Conservation (phyloP, 2,329 filamentous ascomycete species). For the Madurella fahalii region DNA sequence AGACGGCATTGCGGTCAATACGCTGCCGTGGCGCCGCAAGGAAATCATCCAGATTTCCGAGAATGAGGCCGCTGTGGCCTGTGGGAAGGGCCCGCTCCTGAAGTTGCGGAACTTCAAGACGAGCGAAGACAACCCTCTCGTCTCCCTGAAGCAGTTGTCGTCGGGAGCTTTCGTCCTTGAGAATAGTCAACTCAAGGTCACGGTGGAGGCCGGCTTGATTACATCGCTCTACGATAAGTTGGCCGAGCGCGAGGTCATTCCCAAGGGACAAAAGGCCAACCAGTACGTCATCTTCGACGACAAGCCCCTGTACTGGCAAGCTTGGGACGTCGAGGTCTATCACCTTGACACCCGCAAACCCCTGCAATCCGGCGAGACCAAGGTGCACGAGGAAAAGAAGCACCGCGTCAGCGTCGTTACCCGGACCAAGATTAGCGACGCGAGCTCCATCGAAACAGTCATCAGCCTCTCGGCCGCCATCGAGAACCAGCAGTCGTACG, state of each 20-base stretch:
- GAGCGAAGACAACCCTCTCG: slow-evolving; percentile 42
- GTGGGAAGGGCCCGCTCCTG: slow-evolving; percentile 52
- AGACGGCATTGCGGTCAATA: slow-evolving; percentile 68
- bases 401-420: slow-evolving; percentile 80
- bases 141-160: slow-evolving; percentile 47
- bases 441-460: slow-evolving; percentile 81
- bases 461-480: slow-evolving; percentile 72
- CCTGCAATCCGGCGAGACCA: slow-evolving; percentile 63
- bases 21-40: slow-evolving; percentile 77
- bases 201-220: slow-evolving; percentile 71
- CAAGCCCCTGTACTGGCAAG: slow-evolving; percentile 95
- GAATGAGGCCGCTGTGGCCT: slow-evolving; percentile 50
- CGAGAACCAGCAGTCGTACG: slow-evolving; percentile 60
- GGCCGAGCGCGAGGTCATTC: slow-evolving; percentile 72
- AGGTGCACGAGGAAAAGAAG: slow-evolving; percentile 65
- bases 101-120: slow-evolving; percentile 48
- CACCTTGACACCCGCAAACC: slow-evolving; percentile 84
- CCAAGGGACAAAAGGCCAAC: slow-evolving; percentile 71
- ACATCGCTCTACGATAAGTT: slow-evolving; percentile 76
- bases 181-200: slow-evolving; percentile 72
- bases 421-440: slow-evolving; percentile 79
- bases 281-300: slow-evolving; percentile 95
- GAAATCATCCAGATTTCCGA: slow-evolving; percentile 65
- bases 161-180: slow-evolving; percentile 70
- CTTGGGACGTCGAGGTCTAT: slow-evolving; percentile 97